A percentile compares a stretch with the other conserved stretches of the same genome.
These are phyloP conservation scores for Solanum paucissectum DNA, from an alignment of 257 asterid species.

Conservation along the genomic window DNA sequence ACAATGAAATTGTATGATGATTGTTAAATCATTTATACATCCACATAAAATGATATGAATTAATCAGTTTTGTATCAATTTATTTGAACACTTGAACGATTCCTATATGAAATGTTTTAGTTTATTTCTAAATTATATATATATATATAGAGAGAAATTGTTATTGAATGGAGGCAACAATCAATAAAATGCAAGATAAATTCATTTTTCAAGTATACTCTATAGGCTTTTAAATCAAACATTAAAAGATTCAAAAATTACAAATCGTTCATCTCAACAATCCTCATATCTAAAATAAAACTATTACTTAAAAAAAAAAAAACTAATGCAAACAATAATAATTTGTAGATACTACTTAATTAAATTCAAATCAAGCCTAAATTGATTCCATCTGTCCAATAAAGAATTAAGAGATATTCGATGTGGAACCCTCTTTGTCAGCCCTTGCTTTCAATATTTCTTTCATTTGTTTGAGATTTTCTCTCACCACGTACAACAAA, in stretches of 20 bases:
- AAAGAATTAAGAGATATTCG: neutral
- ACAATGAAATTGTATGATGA: neutral
- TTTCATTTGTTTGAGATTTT: too few species aligned
- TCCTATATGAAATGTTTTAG: too few species aligned
- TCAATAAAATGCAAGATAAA: neutral
- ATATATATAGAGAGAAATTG: neutral
- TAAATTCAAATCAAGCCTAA: neutral
- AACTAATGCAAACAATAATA: neutral
- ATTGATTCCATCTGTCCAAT: neutral
- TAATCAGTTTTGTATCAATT: too few species aligned
- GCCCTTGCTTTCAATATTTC: too few species aligned
- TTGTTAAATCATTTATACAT: neutral
- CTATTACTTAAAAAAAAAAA: neutral
- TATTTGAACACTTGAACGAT: neutral
- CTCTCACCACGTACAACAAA: too few species aligned
- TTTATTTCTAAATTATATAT: too few species aligned
- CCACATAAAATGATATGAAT: too few species aligned
- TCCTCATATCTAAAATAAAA: neutral
- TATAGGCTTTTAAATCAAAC: neutral
- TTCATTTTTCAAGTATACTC: neutral
- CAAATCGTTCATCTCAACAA: neutral
- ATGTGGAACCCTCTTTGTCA: too few species aligned
- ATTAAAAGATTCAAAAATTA: neutral
- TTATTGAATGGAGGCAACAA: neutral
- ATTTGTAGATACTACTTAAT: neutral